These are phyloP conservation scores for Scutellaria galericulata DNA, from an alignment of 257 asterid species.

Conservation along the genomic window DNA sequence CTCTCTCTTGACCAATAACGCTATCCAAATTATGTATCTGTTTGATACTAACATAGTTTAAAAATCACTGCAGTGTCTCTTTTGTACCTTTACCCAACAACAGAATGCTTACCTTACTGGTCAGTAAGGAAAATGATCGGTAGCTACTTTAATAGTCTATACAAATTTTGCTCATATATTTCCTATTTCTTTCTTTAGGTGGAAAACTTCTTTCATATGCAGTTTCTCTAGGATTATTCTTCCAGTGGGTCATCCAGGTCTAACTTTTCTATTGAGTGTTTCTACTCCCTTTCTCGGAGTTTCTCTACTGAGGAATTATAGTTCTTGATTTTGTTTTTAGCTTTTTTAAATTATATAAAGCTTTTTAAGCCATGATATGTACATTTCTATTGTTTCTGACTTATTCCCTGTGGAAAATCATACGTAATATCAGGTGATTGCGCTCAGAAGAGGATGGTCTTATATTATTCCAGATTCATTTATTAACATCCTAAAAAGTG, in stretches of 20 bases:
- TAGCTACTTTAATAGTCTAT: not conserved
- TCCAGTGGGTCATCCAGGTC: slow-evolving; percentile 54
- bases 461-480: slow-evolving; percentile 41
- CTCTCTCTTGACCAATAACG: not conserved
- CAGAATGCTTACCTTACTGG: slow-evolving; percentile 33
- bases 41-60: slow-evolving; percentile 23
- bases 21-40: slow-evolving; percentile 13
- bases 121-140: slow-evolving; percentile 26
- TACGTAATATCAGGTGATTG: slow-evolving; percentile 37
- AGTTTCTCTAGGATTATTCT: slow-evolving; percentile 46
- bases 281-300: slow-evolving; percentile 5
- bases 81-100: slow-evolving; percentile 39
- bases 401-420: slow-evolving; percentile 14
- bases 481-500: slow-evolving; percentile 30
- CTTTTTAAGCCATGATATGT: not conserved
- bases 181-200: slow-evolving; percentile 37
- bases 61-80: slow-evolving; percentile 44
- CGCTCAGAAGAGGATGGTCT: slow-evolving; percentile 39
- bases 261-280: slow-evolving; percentile 6
- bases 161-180: slow-evolving; percentile 13
- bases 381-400: slow-evolving; percentile 23
- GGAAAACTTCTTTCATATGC: slow-evolving; percentile 42
- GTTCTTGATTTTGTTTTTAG: not conserved
- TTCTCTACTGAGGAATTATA: not conserved
- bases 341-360: not conserved